These are phyloP conservation scores for Tagetes patula DNA, from an alignment of 129 eudicot species.

Conservation along the genomic window DNA sequence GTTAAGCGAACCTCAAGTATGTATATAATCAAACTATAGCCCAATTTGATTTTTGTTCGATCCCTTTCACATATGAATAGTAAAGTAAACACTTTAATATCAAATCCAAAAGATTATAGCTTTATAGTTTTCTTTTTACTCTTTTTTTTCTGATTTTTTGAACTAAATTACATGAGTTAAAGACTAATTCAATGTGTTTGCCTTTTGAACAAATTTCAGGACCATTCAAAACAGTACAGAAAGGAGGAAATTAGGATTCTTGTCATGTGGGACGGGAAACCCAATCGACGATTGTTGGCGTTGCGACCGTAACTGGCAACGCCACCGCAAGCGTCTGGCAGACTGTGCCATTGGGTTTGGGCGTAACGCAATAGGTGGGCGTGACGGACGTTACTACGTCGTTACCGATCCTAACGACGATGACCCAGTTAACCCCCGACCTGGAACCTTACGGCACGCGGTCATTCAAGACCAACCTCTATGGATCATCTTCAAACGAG, in stretches of 20 bases:
- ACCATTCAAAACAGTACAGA: slow-evolving; percentile 58
- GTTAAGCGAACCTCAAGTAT: too few species aligned
- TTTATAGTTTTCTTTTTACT: not conserved
- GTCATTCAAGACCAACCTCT: slow-evolving; percentile 85
- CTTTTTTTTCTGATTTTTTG: not conserved
- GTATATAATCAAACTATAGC: too few species aligned
- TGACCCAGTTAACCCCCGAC: slow-evolving; percentile 77
- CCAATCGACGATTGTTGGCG: slow-evolving; percentile 96
- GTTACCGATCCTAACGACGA: slow-evolving; percentile 66
- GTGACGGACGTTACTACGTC: slow-evolving; percentile 80
- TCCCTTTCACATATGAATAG: too few species aligned
- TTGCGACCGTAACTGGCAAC: slow-evolving; percentile 71
- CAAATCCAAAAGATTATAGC: not conserved
- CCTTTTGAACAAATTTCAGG: slow-evolving; percentile 47
- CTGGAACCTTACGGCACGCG: slow-evolving; percentile 82
- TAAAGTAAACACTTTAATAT: too few species aligned
- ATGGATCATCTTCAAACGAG: slow-evolving; percentile 82
- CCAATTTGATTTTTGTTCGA: too few species aligned
- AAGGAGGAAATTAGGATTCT: slow-evolving; percentile 75
- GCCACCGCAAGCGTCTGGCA: slow-evolving; percentile 62
- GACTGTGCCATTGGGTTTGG: slow-evolving; percentile 92
- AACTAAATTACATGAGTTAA: not conserved
- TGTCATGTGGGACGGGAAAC: slow-evolving; percentile 87
- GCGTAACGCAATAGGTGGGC: slow-evolving; percentile 90
- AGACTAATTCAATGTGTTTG: not conserved